These are phyloP conservation scores for Acacia confusa DNA, from an alignment of 306 rosid species.

Conservation along the genomic window DNA sequence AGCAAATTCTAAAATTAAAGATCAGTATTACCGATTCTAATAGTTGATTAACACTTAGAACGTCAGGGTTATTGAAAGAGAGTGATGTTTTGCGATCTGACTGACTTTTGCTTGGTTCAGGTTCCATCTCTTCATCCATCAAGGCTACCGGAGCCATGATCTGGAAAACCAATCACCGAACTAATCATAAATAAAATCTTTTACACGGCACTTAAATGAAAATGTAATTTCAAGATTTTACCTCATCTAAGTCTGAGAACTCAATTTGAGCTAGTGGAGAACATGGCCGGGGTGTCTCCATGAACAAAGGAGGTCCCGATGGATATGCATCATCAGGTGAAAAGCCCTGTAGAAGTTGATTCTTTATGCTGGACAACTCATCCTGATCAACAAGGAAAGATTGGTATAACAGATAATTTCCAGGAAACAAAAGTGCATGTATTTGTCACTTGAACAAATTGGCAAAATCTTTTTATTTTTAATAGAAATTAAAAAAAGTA, in stretches of 20 bases:
- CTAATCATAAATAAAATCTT: conserved; percentile 18
- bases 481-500: neutral
- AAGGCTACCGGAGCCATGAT: conserved; percentile 51
- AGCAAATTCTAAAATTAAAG: conserved; percentile 8
- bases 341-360: conserved; percentile 74
- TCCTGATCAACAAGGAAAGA: conserved; percentile 48
- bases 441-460: neutral
- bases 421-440: neutral
- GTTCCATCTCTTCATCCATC: conserved; percentile 69
- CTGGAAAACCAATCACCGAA: conserved; percentile 49
- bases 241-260: conserved; percentile 76
- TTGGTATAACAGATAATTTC: conserved; percentile 15
- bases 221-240: conserved; percentile 30
- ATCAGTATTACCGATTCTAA: conserved; percentile 79
- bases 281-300: conserved; percentile 88
- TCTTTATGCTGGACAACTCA: conserved; percentile 69
- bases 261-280: conserved; percentile 77
- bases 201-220: conserved; percentile 31
- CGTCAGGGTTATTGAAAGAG: conserved; percentile 58
- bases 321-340: conserved; percentile 92
- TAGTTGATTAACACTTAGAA: conserved; percentile 83
- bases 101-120: conserved; percentile 76
- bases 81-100: conserved; percentile 79
- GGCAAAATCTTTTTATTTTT: conserved; percentile 6
- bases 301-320: conserved; percentile 81